Evolutionary conservation across 495 filamentous ascomycete genomes (phyloP).

Genomic region (Penicillium goetzii): DNA sequence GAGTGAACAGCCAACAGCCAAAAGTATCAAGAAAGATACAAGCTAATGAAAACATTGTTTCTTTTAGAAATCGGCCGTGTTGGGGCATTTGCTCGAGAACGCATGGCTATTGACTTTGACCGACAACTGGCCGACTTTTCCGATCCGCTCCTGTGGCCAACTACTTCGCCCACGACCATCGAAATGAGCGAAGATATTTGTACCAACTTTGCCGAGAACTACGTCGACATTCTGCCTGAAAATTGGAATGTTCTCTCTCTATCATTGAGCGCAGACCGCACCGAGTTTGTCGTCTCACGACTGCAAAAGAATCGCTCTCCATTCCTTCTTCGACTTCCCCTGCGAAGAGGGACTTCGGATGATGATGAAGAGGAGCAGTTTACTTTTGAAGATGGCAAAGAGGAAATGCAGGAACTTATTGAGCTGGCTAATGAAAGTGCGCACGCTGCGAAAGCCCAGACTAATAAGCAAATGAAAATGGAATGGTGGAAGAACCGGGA

Average conservation of each 20-base stretch:
- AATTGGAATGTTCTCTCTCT: constrained; percentile 87
- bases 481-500: constrained; percentile 90
- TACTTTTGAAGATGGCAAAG: constrained; percentile 73
- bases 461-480: constrained; percentile 63
- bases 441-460: constrained; percentile 68
- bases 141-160: constrained; percentile 49
- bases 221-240: constrained; percentile 69
- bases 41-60: constrained; percentile 17
- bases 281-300: constrained; percentile 82
- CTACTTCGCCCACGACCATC: constrained; percentile 19
- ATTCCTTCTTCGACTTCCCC: constrained; percentile 82
- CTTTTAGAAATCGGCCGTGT: constrained; percentile 48
- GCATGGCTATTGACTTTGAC: constrained; percentile 48
- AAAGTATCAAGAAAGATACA: neutral
- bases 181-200: constrained; percentile 35
- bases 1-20: constrained; percentile 12
- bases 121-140: constrained; percentile 45
- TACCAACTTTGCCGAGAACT: constrained; percentile 43
- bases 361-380: constrained; percentile 84
- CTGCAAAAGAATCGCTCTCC: constrained; percentile 73
- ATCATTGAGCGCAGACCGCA: constrained; percentile 73
- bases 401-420: constrained; percentile 83
- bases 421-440: constrained; percentile 76
- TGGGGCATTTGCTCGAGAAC: constrained; percentile 49
- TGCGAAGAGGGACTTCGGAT: constrained; percentile 78